These are phyloP conservation scores for Entoloma clypeatum DNA, from an alignment of 1,284 basidiomycete genomes.

Conservation along the genomic window DNA sequence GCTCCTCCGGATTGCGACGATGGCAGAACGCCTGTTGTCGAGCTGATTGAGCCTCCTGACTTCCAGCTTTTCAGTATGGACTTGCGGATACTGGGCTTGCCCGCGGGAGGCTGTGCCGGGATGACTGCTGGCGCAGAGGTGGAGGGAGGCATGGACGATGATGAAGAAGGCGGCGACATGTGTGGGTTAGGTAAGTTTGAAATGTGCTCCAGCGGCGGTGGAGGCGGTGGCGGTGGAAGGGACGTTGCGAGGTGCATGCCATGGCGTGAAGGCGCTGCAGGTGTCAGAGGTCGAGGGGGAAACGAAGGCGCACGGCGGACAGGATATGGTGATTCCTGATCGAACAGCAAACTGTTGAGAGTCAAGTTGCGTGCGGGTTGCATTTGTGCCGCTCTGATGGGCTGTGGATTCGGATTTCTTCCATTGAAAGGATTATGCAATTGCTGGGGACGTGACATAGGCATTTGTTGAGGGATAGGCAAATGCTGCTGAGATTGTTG, in stretches of 20 bases:
- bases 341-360: conserved; percentile 51
- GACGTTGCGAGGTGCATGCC: conserved; percentile 12
- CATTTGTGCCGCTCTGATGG: conserved; percentile 35
- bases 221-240: conserved; percentile 4
- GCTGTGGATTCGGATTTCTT: conserved; percentile 22
- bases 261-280: conserved; percentile 24
- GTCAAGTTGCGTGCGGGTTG: conserved; percentile 26
- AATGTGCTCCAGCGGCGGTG: conserved; percentile 1
- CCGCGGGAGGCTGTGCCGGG: conserved; percentile 28
- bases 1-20: no score
- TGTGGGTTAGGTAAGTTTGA: no score
- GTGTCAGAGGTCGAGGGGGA: conserved; percentile 27
- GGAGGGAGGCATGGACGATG: not conserved
- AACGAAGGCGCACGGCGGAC: conserved; percentile 31
- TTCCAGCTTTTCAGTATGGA: conserved; percentile 64
- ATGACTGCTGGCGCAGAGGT: no score
- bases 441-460: conserved; percentile 12
- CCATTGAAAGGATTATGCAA: conserved; percentile 15
- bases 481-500: conserved; percentile 12
- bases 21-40: conserved; percentile 13
- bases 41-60: conserved; percentile 20
- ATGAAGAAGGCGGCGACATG: not conserved
- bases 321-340: conserved; percentile 66
- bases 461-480: conserved; percentile 12
- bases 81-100: conserved; percentile 49